Base-by-base conservation (phyloP, 352 stramenopile species). In the Globisporangium uncinulatum region DNA sequence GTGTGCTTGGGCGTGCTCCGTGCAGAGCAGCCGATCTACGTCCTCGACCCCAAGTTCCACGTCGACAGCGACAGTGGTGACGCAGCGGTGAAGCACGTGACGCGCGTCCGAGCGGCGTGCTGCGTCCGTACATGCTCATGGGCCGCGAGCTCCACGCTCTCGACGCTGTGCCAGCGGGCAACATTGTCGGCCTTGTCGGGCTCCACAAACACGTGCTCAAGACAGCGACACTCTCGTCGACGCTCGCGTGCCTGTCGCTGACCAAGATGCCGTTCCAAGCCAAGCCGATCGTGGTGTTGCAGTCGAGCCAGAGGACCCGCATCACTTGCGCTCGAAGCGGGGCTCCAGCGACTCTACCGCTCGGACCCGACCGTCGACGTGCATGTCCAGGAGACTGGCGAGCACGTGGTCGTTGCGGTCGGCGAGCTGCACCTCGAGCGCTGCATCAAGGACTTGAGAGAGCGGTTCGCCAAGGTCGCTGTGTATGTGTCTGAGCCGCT, bases 331-430 rank as follows among this genome's bases (percentile, higher is more conserved):
- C 63, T 98, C 6, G 85, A 97, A 57, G 71, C 74, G 21, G 92
- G 92, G 42, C 72, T 98, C 2, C 86, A 91, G 59, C 83, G 87
- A n/a, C 63, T 98, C 8, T 97, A 97, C 65, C 87, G 92, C 24
- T 94, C 87, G 2, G 92, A 98, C 53, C 86, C 92, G 19, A 96
- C 88, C 0, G 92, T 97, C n/a, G 92, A 98, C 68, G 89, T 97
- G 8, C 83, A 91, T 17, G 83, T 96, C 0, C 83, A 94, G 61
- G 80, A 94, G 51, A 94, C 80, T 6, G 92, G 92, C 11, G 88
- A 98, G 44, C 86, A 97, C 54, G 87, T 97, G 5, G 84, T 98
- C 55, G 79, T 89, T 42, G 91, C 88, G 43, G 65, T 98, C 0
- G 92, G 92, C 21, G 92, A 98, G 51, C 74, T 98, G 10, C 92